phyloP scores from a whole-genome alignment of 768 basidiomycete genomes.

The Boletus speciosus region DNA sequence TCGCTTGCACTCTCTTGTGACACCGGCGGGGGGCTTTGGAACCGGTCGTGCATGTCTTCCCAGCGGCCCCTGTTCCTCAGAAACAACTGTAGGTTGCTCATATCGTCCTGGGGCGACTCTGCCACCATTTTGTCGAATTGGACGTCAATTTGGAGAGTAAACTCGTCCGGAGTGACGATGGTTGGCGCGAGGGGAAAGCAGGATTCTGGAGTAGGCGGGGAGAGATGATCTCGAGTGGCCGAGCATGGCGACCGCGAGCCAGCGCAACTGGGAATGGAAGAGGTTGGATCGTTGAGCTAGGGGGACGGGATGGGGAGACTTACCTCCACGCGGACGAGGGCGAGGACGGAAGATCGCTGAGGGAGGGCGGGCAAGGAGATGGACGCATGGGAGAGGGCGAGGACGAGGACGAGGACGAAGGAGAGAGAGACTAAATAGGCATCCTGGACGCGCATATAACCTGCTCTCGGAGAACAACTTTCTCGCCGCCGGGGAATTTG shows the following conservation, averaged over 20 bases:
- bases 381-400: constrained; percentile 1
- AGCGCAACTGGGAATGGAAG: not conserved
- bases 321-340: constrained; percentile 28
- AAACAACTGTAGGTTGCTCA: constrained; percentile 11
- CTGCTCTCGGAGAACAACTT: constrained; percentile 5
- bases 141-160: constrained; percentile 6
- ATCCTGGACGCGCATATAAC: not conserved
- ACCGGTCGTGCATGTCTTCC: constrained; percentile 2
- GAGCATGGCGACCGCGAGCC: constrained; percentile 16
- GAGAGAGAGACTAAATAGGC: constrained; percentile 5
- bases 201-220: constrained; percentile 21
- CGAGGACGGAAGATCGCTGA: constrained; percentile 11
- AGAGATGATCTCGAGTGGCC: constrained; percentile 7
- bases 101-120: constrained; percentile 7
- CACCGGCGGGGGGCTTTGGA: constrained; percentile 8
- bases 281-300: not conserved
- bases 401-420: not conserved
- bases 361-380: not conserved
- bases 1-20: constrained; percentile 1
- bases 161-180: constrained; percentile 15
- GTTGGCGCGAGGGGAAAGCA: constrained; percentile 4
- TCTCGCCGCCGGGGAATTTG: constrained; percentile 8
- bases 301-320: not conserved
- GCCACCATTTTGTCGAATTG: constrained; percentile 4
- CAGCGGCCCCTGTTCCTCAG: constrained; percentile 14